Percentiles rank a stretch among this genome's conserved stretches.
Evolutionary conservation across 495 filamentous ascomycete species (phyloP).

Genomic region (Penicillium cosmopolitanum): DNA sequence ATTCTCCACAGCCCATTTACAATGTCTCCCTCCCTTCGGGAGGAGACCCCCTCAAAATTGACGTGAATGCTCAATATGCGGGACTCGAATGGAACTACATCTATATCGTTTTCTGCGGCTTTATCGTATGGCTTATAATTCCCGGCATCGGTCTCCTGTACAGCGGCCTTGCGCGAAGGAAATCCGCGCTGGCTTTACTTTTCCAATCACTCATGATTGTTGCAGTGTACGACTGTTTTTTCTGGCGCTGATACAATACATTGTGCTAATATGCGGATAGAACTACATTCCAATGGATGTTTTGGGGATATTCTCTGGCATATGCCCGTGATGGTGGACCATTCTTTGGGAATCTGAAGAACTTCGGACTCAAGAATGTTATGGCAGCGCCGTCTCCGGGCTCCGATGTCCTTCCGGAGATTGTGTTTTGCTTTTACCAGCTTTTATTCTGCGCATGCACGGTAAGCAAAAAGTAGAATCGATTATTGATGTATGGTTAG

Average conservation of each 20-base stretch:
- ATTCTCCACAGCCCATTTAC: constrained; percentile 35
- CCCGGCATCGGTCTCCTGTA: constrained; percentile 64
- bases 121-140: constrained; percentile 63
- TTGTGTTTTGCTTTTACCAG: constrained; percentile 62
- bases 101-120: constrained; percentile 54
- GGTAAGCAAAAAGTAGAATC: constrained; percentile 28
- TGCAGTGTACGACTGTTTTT: constrained; percentile 38
- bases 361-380: constrained; percentile 58
- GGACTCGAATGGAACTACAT: constrained; percentile 56
- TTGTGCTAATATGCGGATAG: constrained; percentile 8
- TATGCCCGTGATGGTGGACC: constrained; percentile 54
- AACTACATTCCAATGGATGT: constrained; percentile 59
- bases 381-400: constrained; percentile 53
- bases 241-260: neutral
- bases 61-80: constrained; percentile 54
- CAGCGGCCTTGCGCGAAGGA: constrained; percentile 59
- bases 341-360: constrained; percentile 57
- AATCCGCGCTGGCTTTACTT: constrained; percentile 58
- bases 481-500: neutral
- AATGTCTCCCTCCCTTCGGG: constrained; percentile 49
- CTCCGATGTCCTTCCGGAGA: constrained; percentile 54
- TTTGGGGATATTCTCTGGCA: constrained; percentile 61
- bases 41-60: constrained; percentile 47
- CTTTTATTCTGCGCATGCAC: constrained; percentile 61
- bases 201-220: constrained; percentile 61